Evolutionary conservation across 2,329 filamentous ascomycete genomes (phyloP).

Genomic region (Talaromyces sp.): DNA sequence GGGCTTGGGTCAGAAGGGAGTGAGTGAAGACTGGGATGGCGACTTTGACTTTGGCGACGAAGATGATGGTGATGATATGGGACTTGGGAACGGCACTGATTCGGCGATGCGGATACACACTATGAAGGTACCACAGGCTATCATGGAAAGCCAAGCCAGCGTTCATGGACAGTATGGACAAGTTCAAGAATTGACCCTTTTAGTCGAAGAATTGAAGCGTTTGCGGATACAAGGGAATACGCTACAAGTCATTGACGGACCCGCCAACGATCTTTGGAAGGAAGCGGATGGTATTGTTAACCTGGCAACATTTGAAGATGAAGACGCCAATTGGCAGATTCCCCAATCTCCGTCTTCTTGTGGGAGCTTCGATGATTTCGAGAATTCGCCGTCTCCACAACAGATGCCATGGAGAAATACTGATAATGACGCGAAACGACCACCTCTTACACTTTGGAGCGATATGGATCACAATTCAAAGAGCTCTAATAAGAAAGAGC

Average conservation of each 20-base stretch:
- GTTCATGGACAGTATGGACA: slow-evolving; percentile 64
- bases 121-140: slow-evolving; percentile 57
- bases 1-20: slow-evolving; percentile 64
- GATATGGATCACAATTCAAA: slow-evolving; percentile 31
- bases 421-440: slow-evolving; percentile 33
- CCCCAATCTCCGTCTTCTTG: slow-evolving; percentile 55
- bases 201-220: slow-evolving; percentile 65
- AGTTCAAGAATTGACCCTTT: slow-evolving; percentile 60
- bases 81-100: slow-evolving; percentile 18
- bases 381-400: slow-evolving; percentile 46
- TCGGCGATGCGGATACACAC: slow-evolving; percentile 25
- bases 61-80: slow-evolving; percentile 27
- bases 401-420: slow-evolving; percentile 30
- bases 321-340: slow-evolving; percentile 51
- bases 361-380: slow-evolving; percentile 58
- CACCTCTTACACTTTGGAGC: slow-evolving; percentile 27
- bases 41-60: slow-evolving; percentile 64
- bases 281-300: slow-evolving; percentile 67
- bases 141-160: slow-evolving; percentile 63
- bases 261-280: slow-evolving; percentile 56
- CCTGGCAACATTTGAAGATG: slow-evolving; percentile 62
- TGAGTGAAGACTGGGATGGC: slow-evolving; percentile 66
- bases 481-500: slow-evolving; percentile 50
- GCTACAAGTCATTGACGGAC: slow-evolving; percentile 53
- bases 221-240: slow-evolving; percentile 54